A percentile compares a stretch with the other conserved stretches of the same genome.
Conservation (phyloP, 495 filamentous ascomycete species). For the Friedmanniomyces simplex region DNA sequence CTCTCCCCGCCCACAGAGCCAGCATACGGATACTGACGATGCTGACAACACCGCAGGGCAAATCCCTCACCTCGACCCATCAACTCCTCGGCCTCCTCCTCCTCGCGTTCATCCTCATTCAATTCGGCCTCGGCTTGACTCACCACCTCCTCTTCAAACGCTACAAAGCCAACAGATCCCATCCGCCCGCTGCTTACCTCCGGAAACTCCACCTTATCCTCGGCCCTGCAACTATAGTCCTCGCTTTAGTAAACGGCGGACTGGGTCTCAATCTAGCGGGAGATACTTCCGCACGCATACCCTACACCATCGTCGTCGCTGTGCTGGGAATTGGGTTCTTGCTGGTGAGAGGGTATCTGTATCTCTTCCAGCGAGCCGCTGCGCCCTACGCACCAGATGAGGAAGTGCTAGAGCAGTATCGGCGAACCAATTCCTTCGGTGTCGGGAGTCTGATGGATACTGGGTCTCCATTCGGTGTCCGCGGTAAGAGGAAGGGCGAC, state of each 20-base stretch:
- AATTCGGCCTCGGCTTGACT: slow-evolving; percentile 38
- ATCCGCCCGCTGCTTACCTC: slow-evolving; percentile 36
- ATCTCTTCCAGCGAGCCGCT: neutral
- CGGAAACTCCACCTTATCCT: slow-evolving; percentile 37
- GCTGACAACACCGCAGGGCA: slow-evolving; percentile 32
- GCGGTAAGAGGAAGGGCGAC: neutral
- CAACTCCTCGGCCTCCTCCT: slow-evolving; percentile 49
- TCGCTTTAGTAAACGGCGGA: slow-evolving; percentile 44
- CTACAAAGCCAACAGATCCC: too few relatives aligned
- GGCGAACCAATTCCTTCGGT: too few relatives aligned
- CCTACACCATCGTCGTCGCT: slow-evolving; percentile 13
- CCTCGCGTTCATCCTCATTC: slow-evolving; percentile 37
- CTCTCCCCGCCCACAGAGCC: neutral
- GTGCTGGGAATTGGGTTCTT: neutral
- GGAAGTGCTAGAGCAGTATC: neutral
- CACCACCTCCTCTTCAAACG: slow-evolving; percentile 40
- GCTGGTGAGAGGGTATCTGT: neutral
- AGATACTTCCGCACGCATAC: neutral
- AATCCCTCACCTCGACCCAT: slow-evolving; percentile 42
- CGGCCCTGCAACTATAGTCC: slow-evolving; percentile 39
- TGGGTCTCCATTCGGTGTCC: too few relatives aligned
- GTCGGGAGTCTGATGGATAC: too few relatives aligned
- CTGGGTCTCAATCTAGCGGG: slow-evolving; percentile 31
- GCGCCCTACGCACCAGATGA: neutral
- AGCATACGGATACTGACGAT: neutral